These are phyloP conservation scores for Saccharum hybrid DNA, from an alignment of 202 grass and related monocot genomes.

Conservation along the genomic window DNA sequence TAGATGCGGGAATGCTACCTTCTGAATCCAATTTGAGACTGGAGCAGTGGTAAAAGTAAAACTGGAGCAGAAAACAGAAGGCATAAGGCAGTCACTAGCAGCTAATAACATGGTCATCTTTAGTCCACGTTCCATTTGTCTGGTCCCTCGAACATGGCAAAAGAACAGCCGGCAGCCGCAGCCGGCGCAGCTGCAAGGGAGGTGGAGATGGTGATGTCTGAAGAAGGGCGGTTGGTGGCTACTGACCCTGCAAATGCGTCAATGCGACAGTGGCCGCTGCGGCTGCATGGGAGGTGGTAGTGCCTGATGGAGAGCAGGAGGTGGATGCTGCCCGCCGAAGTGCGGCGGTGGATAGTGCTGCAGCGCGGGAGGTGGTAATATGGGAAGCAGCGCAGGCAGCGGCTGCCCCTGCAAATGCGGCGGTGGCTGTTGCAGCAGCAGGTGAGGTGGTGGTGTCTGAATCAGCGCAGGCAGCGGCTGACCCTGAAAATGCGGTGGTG, in stretches of 20 bases:
- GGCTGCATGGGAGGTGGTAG: not conserved
- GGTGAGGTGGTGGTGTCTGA: not conserved
- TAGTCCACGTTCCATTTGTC: constrained; percentile 1
- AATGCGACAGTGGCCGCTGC: constrained; percentile 5
- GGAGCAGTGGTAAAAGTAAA: constrained; percentile 17
- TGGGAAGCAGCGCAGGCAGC: not conserved
- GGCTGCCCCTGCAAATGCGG: constrained; percentile 8
- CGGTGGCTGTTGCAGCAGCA: not conserved
- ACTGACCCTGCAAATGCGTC: constrained; percentile 18
- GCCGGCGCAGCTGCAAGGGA: too few relatives aligned
- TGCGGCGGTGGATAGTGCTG: not conserved
- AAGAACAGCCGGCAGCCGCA: too few relatives aligned
- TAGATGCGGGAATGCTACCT: too few relatives aligned
- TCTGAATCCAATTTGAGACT: not conserved
- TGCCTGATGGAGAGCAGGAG: not conserved
- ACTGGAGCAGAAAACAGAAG: constrained; percentile 6
- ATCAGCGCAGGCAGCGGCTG: not conserved
- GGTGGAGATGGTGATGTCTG: not conserved
- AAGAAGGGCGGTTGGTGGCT: not conserved
- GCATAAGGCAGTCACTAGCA: not conserved
- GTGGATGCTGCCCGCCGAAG: constrained; percentile 1
- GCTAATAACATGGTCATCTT: not conserved
- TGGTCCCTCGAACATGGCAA: constrained; percentile 15
- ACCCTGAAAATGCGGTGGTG: not conserved
- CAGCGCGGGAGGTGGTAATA: not conserved